Evolutionary conservation across 441 rosid genomes (phyloP).

Genomic region (Eruca vesicaria): DNA sequence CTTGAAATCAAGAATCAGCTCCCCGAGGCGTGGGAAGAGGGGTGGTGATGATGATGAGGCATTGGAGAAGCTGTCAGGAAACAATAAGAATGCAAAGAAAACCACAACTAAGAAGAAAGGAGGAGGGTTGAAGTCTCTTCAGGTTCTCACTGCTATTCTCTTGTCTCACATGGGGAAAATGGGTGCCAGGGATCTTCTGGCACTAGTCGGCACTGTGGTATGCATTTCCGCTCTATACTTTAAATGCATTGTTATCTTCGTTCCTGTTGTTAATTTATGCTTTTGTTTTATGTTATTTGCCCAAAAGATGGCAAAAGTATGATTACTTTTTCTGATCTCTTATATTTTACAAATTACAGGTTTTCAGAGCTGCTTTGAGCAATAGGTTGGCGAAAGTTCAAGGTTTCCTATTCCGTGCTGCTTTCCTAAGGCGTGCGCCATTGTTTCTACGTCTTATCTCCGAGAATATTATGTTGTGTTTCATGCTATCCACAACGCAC

Average conservation of each 20-base stretch:
- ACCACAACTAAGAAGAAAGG: conserved; percentile 57
- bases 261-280: neutral
- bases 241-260: neutral
- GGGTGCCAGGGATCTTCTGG: conserved; percentile 89
- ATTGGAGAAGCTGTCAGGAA: conserved; percentile 35
- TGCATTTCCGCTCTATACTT: conserved; percentile 33
- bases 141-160: conserved; percentile 76
- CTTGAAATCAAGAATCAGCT: conserved; percentile 55
- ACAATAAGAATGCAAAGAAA: conserved; percentile 44
- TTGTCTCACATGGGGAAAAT: conserved; percentile 84
- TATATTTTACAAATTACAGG: conserved; percentile 47
- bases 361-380: conserved; percentile 86
- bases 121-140: conserved; percentile 83
- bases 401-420: conserved; percentile 96
- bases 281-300: conserved; percentile 7
- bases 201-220: conserved; percentile 83
- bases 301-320: neutral
- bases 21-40: conserved; percentile 46
- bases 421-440: conserved; percentile 94
- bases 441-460: conserved; percentile 83
- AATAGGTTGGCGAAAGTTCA: conserved; percentile 98
- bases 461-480: conserved; percentile 90
- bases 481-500: conserved; percentile 80
- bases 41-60: conserved; percentile 41
- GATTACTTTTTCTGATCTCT: neutral